Base-by-base conservation (phyloP, 2,329 filamentous ascomycete genomes). In the Dendryphion nanum region DNA sequence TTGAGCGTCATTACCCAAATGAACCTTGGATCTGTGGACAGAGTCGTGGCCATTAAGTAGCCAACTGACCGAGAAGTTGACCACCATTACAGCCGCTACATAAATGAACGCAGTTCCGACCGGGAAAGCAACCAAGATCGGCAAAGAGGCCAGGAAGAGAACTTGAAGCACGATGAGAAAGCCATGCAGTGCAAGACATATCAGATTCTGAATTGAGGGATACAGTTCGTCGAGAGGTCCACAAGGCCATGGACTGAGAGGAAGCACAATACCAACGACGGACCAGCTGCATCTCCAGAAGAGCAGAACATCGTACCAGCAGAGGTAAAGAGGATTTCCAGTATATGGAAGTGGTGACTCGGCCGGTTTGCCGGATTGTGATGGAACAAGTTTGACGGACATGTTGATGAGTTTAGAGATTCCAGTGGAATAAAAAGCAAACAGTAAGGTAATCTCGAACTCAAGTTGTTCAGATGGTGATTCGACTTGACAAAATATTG, bases 101-200 rank as follows among this genome's bases (percentile, higher is more conserved):
- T 70, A 56, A 20, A 62, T 46, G 30, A 55, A 50, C 5, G 55
- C 42, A 3, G 44, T 59, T 13, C 30, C 78, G 55, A 17, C 73
- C 74, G 45, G 76, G 44, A 38, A 79, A 45, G 35, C 74, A 21
- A 67, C 38, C 14, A 44, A 45, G 14, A 78, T 57, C 0, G 82
- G 77, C 2, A 89, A 53, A 0, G 73, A 72, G 1, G 84, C 12
- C 6, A 89, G 55, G 55, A 87, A 85, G 0, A 53, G 51, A 1
- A 78, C 47, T 63, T 42, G 37, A 3, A 35, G 20, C 4, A 36
- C 29, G n/a, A 42, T 39, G 15, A 42, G 36, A 18, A 42, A 29
- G 17, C 35, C 31, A 28, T 39, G 37, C 17, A 42, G 12, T 7
- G 20, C 33, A n/a, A 42, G 12, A 28, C 74, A 77, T 48, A 72